Evolutionary conservation across 192 early-diverging fungal genomes (phyloP).

Genomic region (Geranomyces michiganensis): DNA sequence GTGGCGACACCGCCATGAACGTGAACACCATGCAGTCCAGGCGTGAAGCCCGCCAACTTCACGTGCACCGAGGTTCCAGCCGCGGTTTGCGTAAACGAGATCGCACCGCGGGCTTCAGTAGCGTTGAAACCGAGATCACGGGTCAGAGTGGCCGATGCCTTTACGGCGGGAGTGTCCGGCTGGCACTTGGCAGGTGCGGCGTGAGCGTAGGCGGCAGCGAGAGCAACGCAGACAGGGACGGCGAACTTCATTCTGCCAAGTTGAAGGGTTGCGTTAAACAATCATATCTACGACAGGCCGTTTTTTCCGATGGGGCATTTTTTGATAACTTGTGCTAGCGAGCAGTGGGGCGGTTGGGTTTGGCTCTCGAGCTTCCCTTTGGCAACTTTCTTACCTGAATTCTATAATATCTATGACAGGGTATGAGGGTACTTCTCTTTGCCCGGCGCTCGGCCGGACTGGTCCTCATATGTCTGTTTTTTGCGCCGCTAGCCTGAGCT

Average conservation of each 20-base stretch:
- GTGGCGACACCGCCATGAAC: constrained; percentile 53
- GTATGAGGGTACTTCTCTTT: no score
- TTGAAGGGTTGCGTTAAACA: no score
- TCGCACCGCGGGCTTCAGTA: constrained; percentile 61
- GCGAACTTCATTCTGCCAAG: neutral
- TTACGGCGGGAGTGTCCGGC: neutral
- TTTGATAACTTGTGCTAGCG: no score
- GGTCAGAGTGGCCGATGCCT: neutral
- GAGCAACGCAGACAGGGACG: neutral
- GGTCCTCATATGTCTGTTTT: no score
- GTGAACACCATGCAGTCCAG: constrained; percentile 88
- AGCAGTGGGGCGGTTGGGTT: no score
- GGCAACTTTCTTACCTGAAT: no score
- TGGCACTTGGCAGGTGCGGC: constrained; percentile 1
- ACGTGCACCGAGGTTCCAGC: constrained; percentile 50
- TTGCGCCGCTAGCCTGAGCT: no score
- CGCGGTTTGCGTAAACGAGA: constrained; percentile 63
- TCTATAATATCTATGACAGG: no score
- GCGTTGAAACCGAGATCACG: neutral
- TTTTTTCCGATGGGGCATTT: no score
- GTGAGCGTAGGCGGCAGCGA: neutral
- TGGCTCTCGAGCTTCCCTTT: no score
- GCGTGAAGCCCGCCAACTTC: constrained; percentile 61
- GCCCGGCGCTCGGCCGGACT: no score
- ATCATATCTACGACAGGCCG: no score